Percentiles rank a stretch among this genome's conserved stretches.
These are phyloP conservation scores for Trametes pubescens DNA, from an alignment of 1,284 basidiomycete species.

Conservation along the genomic window DNA sequence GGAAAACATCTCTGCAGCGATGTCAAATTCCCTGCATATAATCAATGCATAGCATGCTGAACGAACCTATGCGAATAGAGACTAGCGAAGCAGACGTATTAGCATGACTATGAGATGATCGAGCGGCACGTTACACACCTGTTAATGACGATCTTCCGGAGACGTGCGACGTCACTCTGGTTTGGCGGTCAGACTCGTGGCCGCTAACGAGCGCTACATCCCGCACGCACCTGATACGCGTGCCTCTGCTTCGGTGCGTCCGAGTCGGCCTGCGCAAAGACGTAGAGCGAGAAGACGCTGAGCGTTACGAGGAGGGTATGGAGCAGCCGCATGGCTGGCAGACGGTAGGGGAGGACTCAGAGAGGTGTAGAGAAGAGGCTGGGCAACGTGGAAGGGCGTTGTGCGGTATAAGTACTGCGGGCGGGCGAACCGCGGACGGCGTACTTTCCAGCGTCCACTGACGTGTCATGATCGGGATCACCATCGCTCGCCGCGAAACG, in stretches of 20 bases:
- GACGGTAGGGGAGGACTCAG: constrained; percentile 9
- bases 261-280: constrained; percentile 58
- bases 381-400: background rate
- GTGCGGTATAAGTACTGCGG: constrained; percentile 27
- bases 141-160: constrained; percentile 93
- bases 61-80: constrained; percentile 78
- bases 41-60: background rate
- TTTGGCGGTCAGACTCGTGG: constrained; percentile 7
- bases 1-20: constrained; percentile 82
- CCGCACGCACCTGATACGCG: constrained; percentile 76
- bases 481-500: constrained; percentile 26
- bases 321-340: constrained; percentile 67
- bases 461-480: constrained; percentile 36
- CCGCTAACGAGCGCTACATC: background rate
- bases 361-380: constrained; percentile 2
- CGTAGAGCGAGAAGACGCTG: constrained; percentile 56
- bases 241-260: constrained; percentile 63
- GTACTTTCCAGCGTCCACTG: constrained; percentile 20
- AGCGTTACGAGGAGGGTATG: constrained; percentile 60
- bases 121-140: constrained; percentile 53
- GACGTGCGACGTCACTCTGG: constrained; percentile 90
- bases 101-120: background rate
- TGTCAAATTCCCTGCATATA: constrained; percentile 7
- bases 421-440: constrained; percentile 13
- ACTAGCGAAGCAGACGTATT: constrained; percentile 16